Conservation (phyloP, 441 rosid genomes). For the Erodium texanum region DNA sequence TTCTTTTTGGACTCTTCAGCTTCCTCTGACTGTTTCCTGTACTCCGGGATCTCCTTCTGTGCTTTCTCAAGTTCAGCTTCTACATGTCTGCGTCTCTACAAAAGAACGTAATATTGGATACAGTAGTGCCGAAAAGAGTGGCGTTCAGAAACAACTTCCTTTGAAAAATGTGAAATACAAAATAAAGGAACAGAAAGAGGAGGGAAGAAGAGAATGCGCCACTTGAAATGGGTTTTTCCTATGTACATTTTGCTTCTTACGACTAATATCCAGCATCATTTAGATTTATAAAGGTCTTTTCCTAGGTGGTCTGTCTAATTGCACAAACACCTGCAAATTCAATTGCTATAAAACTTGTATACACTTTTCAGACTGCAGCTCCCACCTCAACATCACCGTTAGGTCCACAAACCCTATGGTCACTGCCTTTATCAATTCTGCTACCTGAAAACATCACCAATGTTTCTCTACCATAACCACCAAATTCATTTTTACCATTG, state of each 20-base stretch:
- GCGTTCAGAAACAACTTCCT: background rate
- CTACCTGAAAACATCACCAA: too few relatives aligned
- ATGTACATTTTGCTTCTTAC: too few relatives aligned
- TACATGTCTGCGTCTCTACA: constrained; percentile 60
- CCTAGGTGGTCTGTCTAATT: too few relatives aligned
- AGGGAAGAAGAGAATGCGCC: background rate
- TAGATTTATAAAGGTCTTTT: too few relatives aligned
- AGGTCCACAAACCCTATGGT: too few relatives aligned
- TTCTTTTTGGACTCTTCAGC: constrained; percentile 51
- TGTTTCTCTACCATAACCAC: constrained; percentile 1
- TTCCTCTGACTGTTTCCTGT: constrained; percentile 43
- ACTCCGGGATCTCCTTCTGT: constrained; percentile 65
- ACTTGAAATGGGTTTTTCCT: too few relatives aligned
- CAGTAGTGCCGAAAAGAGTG: background rate
- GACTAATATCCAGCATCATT: too few relatives aligned
- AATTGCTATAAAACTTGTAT: too few relatives aligned
- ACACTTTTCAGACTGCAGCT: too few relatives aligned
- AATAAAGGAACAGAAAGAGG: background rate
- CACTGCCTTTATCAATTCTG: too few relatives aligned
- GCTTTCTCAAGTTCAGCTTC: constrained; percentile 68
- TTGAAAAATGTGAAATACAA: background rate
- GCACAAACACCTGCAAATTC: too few relatives aligned
- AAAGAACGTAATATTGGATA: constrained; percentile 7
- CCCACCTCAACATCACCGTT: too few relatives aligned
- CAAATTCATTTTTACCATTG: background rate